Evolutionary conservation across 2,329 filamentous ascomycete species (phyloP), one percentile per base, ranked within the genome.

Genomic region (Ilyonectria robusta): DNA sequence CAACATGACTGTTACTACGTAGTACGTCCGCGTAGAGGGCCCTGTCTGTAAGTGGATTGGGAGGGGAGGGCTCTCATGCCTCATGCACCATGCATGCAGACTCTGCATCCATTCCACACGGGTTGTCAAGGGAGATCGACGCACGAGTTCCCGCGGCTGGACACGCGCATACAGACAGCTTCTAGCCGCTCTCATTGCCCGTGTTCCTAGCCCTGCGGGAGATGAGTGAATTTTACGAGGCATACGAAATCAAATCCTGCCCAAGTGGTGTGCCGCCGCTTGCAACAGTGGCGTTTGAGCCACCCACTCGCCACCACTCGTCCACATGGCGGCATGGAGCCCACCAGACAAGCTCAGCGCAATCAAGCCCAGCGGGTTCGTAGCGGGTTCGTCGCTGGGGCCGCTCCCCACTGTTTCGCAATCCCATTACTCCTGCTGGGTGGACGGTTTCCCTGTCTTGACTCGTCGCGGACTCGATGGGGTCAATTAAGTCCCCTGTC

Each of bases 121-220:
- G 37, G 62, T 65, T 61, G 62, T 57, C 57, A 61, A 66, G 63
- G 63, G 63, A 61, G 63, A 66, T 61, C 48, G 23, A 54, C 62
- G 48, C 26, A 21, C 0, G 26, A 53, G 31, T n/a, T 13, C n/a
- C 33, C 50, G 40, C 40, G 40, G 40, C 40, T 42, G n/a, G n/a
- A 53, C 31, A 7, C 6, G 4, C 50, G 31, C 50, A 15, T 35
- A 17, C 33, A 23, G 31, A 23, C 15, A 53, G n/a, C 50, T 35
- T 53, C 50, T 37, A 35, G n/a, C 50, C 48, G 46, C 46, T 21
- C n/a, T n/a, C 47, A 50, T 33, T 33, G 31, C 31, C 8, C 31
- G 7, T 42, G 11, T 17, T 9, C 33, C 33, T 15, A 15, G 15
- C 37, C n/a, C 40, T 6, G 8, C 17, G 40, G 40, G 50, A 53